Conservation (phyloP, 805 yeast genomes). For the Candida adriatica region DNA sequence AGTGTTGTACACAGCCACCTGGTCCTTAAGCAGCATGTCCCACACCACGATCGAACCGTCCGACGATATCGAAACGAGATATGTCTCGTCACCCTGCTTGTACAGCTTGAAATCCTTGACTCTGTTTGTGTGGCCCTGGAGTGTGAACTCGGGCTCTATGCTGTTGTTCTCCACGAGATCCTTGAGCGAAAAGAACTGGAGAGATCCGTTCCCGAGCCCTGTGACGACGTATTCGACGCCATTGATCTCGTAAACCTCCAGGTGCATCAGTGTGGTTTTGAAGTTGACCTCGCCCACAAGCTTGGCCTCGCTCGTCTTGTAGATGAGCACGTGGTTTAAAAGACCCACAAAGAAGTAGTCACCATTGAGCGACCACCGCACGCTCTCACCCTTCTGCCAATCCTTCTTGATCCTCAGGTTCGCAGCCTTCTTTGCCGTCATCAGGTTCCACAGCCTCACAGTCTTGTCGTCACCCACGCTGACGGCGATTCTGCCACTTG, state of each 20-base stretch:
- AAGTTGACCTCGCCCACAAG: conserved; percentile 47
- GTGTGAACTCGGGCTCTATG: conserved; percentile 43
- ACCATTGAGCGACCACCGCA: conserved; percentile 66
- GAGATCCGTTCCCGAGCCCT: conserved; percentile 67
- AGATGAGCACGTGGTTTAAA: conserved; percentile 55
- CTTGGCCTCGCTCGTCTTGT: conserved; percentile 55
- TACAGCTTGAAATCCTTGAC: conserved; percentile 69
- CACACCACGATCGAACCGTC: conserved; percentile 93
- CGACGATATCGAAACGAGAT: conserved; percentile 76
- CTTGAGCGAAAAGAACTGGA: conserved; percentile 47
- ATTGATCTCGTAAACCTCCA: conserved; percentile 43
- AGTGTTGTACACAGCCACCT: conserved; percentile 82
- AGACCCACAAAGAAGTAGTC: conserved; percentile 71
- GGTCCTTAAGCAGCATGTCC: conserved; percentile 65
- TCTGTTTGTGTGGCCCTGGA: conserved; percentile 80
- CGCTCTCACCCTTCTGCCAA: conserved; percentile 58
- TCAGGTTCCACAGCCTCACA: conserved; percentile 86
- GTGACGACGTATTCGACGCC: conserved; percentile 52
- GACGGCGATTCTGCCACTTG: conserved; percentile 82
- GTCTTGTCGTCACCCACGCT: conserved; percentile 84
- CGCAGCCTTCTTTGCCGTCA: conserved; percentile 95
- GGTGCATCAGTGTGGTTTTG: conserved; percentile 56
- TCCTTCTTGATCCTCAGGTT: conserved; percentile 63
- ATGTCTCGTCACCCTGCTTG: conserved; percentile 32
- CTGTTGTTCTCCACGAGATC: conserved; percentile 27